Percentiles rank a stretch among this genome's conserved stretches.
These are phyloP conservation scores for Rhizopus delemar DNA, from an alignment of 371 early-diverging fungal genomes.

Conservation along the genomic window DNA sequence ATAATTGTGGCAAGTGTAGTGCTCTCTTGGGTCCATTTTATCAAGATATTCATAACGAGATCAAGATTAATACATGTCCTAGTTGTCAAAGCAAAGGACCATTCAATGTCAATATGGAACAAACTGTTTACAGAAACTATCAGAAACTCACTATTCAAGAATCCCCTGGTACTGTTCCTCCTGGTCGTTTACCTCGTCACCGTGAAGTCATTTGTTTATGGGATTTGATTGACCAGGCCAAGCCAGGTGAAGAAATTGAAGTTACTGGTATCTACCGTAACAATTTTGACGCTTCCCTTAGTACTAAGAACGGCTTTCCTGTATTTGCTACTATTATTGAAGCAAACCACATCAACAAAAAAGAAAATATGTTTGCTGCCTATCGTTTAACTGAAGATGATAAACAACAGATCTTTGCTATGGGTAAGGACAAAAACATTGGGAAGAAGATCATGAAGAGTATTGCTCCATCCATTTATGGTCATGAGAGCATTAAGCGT, in stretches of 20 bases:
- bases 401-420: conserved; percentile 74
- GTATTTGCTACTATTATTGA: conserved; percentile 97
- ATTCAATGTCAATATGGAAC: conserved; percentile 88
- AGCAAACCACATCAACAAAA: conserved; percentile 89
- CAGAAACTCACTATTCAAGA: conserved; percentile 99
- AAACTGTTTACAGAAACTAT: conserved; percentile 97
- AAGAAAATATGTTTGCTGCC: conserved; percentile 86
- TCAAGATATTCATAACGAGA: conserved; percentile 86
- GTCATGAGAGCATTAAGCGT: conserved; percentile 97
- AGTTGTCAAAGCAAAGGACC: conserved; percentile 96
- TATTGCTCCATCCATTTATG: conserved; percentile 99
- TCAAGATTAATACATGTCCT: conserved; percentile 87
- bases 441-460: conserved; percentile 88
- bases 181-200: conserved; percentile 96
- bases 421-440: conserved; percentile 83
- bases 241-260: conserved; percentile 99
- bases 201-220: conserved; percentile 94
- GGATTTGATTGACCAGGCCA: conserved; percentile 97
- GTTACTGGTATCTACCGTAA: conserved; percentile 98
- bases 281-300: conserved; percentile 90
- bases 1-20: conserved; percentile 95
- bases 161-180: conserved; percentile 96
- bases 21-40: conserved; percentile 94
- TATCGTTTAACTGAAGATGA: conserved; percentile 92
- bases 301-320: conserved; percentile 96